phyloP scores from a whole-genome alignment of 2,329 filamentous ascomycete species.

The Tricladium varicosporioides region DNA sequence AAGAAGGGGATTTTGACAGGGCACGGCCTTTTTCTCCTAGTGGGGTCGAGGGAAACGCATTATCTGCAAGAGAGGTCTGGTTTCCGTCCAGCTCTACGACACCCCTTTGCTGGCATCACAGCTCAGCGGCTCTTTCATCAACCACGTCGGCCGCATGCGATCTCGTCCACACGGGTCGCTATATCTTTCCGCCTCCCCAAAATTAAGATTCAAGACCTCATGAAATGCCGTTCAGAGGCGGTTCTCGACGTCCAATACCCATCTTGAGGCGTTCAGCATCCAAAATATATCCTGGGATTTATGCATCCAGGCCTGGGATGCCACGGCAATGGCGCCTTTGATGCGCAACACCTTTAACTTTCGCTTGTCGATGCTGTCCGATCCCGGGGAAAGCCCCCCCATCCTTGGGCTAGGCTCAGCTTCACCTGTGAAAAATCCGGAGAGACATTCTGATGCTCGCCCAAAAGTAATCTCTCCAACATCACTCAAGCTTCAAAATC shows the following conservation, averaged over 20 bases:
- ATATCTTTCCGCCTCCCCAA: too few relatives aligned
- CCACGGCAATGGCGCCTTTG: background rate
- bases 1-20: background rate
- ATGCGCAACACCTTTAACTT: background rate
- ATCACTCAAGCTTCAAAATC: background rate
- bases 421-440: background rate
- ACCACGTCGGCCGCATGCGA: too few relatives aligned
- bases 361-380: background rate
- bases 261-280: background rate
- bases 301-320: background rate
- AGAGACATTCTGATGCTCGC: background rate
- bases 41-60: background rate
- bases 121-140: background rate
- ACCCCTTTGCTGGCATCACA: background rate
- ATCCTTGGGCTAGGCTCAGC: background rate
- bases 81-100: background rate
- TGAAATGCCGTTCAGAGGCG: background rate
- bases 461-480: background rate
- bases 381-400: background rate
- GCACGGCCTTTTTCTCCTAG: background rate
- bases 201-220: background rate
- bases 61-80: background rate
- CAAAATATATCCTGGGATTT: background rate
- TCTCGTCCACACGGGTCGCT: too few relatives aligned
- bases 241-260: background rate